Evolutionary conservation across 1,284 basidiomycete genomes (phyloP), one percentile per base, ranked within the genome.

Genomic region (Xerocomus cyaneibrunnescens): DNA sequence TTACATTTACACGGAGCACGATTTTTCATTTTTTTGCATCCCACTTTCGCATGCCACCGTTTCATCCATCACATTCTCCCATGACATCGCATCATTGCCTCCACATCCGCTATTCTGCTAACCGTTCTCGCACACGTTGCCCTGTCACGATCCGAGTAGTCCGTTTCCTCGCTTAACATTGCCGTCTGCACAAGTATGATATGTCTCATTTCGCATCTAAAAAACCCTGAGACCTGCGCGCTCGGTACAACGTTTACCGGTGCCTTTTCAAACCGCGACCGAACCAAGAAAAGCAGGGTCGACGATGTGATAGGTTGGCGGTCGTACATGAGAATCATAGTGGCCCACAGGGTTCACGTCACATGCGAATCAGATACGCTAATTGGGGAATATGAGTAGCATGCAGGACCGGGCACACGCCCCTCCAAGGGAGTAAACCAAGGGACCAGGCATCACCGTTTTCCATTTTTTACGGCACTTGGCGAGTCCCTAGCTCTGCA

Each of bases 11-110:
- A 54, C 38, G 51, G 39, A 35, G 58, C 56, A 46, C 53, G 51
- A 56, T 52, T 47, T 40, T 25, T 31, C 25, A 13, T 17, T 19
- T 27, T 34, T 51, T 51, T 54, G 61, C 62, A 68, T 62, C 36
- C 45, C 31, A 22, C 13, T 62, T 45, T 47, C 45, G 59, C 64
- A 69, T 70, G 66, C 52, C 50, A 62, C 16, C 17, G 34, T 41
- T 54, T 50, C 59, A 57, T 51, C 28, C 54, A 57, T 61, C 50
- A 39, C 62, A 57, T 46, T 49, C 44, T 49, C 31, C 28, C 59
- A 54, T 58, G 52, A 54, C 48, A 50, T 57, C 43, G 54, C 63
- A 61, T 52, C 41, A 40, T 47, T 45, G 21, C 19, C 32, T 44
- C 51, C 38, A 43, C 44, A 21, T 27, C 34, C 41, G 13, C 45